Base-by-base conservation (phyloP, 305 asterid genomes). In the Plantago lanceolata region DNA sequence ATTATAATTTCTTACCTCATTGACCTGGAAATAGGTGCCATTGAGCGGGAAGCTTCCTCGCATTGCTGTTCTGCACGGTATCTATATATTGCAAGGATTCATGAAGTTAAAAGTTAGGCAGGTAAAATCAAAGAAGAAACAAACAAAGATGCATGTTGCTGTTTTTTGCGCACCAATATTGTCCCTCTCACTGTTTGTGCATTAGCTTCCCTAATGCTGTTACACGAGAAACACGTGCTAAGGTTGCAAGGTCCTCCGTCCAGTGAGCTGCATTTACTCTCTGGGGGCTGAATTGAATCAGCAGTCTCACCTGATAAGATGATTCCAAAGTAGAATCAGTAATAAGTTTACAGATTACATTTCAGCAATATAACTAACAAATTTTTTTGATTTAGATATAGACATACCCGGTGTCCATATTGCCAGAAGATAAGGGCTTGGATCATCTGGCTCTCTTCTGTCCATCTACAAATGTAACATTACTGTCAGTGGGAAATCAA, bases 11-110 rank as follows among this genome's bases (percentile, higher is more conserved):
- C 19, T 59, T 76, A 91, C 97, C 95, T 91, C 97, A 51, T 91
- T 91, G 68, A 91, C 96, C 76, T 88, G 97, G 83, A 91, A 91
- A 69, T 91, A 91, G 52, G 97, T 91, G 61, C 97, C 96, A 61
- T 91, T 91, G 68, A 91, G 86, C 3, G 95, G 95, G 84, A 91
- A 91, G 75, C 92, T 83, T 65, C 97, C 97, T 76, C 92, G 76
- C 91, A 82, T 88, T 72, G 96, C 97, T 45, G 97, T 91, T 71
- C 96, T 75, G 78, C 96, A 88, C 35, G 97, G 96, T 72, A 91
- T 80, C 97, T 91, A 67, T 43, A 67, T 40, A 40, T 9, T 66
- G 71, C 6, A 62, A 70, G 64, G 63, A 43, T 73, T 74, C 45
- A 67, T 73, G 52, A 69, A 29, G 59, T 69, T 50, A 66, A 56